These are phyloP conservation scores for Wilcoxina mikolae DNA, from an alignment of 495 filamentous ascomycete genomes.

Conservation along the genomic window DNA sequence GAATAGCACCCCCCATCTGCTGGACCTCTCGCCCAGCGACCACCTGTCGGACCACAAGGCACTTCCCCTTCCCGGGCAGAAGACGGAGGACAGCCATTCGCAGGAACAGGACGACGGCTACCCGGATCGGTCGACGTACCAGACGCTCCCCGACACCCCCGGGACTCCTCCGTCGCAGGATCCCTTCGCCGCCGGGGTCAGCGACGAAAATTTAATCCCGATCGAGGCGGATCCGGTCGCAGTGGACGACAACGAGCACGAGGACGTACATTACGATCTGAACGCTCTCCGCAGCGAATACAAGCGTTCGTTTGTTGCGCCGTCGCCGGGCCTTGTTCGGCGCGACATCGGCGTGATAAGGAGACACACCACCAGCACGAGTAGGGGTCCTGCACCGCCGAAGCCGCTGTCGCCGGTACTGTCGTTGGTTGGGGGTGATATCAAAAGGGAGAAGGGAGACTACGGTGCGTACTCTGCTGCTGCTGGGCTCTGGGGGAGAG, in stretches of 20 bases:
- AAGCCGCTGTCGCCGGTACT: conserved; percentile 2
- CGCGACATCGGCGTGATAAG: background rate
- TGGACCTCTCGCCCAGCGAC: conserved; percentile 6
- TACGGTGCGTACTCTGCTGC: background rate
- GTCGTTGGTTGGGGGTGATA: background rate
- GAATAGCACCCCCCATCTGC: background rate
- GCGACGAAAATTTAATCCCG: background rate
- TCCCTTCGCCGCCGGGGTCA: background rate
- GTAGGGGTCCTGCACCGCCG: background rate
- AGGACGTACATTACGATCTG: background rate
- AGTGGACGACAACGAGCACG: background rate
- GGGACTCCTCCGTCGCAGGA: background rate
- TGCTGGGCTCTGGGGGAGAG: background rate
- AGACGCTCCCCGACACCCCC: background rate
- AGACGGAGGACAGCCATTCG: background rate
- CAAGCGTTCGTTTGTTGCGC: background rate
- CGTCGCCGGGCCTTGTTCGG: background rate
- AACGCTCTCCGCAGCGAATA: background rate
- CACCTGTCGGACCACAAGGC: background rate
- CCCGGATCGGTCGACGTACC: conserved; percentile 7
- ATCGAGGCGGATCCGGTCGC: background rate
- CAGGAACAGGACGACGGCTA: background rate
- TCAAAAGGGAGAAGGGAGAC: conserved; percentile 1
- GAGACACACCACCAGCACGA: background rate
- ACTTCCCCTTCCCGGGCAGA: background rate